Evolutionary conservation across 1,139 yeast species (phyloP).

Genomic region (Blastobotrys apis): DNA sequence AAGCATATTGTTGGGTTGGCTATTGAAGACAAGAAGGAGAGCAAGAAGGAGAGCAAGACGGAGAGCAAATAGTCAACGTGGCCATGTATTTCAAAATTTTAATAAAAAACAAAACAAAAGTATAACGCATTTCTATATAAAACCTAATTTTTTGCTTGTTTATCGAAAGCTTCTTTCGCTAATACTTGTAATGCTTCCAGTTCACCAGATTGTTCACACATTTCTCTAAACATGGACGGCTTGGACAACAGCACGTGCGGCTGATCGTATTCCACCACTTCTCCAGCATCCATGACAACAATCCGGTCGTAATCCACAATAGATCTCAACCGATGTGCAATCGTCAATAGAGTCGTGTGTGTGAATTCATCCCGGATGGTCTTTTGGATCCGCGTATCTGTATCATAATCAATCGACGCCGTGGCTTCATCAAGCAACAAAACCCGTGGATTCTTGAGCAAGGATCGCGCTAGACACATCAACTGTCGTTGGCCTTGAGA

Average conservation of each 20-base stretch:
- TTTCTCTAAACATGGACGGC: constrained; percentile 67
- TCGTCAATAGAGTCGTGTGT: constrained; percentile 79
- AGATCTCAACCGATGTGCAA: constrained; percentile 92
- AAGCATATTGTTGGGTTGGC: constrained; percentile 85
- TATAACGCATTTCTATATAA: neutral
- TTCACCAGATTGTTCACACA: constrained; percentile 94
- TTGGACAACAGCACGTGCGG: constrained; percentile 69
- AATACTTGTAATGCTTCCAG: constrained; percentile 65
- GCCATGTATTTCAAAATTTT: neutral
- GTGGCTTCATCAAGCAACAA: constrained; percentile 92
- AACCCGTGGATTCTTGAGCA: constrained; percentile 79
- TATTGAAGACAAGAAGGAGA: constrained; percentile 42
- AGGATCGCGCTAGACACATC: constrained; percentile 86
- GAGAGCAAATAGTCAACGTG: neutral
- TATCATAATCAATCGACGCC: constrained; percentile 88
- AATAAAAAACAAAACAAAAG: neutral
- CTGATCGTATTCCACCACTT: constrained; percentile 83
- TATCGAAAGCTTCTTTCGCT: constrained; percentile 52
- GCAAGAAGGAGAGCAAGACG: neutral
- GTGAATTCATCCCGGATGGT: constrained; percentile 87
- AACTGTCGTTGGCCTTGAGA: constrained; percentile 97
- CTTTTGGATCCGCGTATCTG: constrained; percentile 84
- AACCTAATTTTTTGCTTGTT: constrained; percentile 1
- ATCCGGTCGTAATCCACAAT: constrained; percentile 92
- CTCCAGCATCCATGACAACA: constrained; percentile 91